Percentiles rank a stretch among this genome's conserved stretches.
phyloP scores from a whole-genome alignment of 169 alveolate species.

The Babesia bigemina region DNA sequence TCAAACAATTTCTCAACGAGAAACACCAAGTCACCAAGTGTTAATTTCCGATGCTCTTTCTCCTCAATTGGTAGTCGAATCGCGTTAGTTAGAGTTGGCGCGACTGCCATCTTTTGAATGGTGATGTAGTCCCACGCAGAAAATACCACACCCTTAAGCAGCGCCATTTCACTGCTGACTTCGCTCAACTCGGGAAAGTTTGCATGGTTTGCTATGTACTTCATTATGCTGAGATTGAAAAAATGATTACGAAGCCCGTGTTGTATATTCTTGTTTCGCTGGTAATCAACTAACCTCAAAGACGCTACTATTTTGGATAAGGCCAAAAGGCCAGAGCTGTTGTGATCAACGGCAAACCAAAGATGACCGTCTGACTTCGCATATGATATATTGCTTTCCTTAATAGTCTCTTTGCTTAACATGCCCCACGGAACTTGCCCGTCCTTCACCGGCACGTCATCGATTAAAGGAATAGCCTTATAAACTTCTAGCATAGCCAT shows the following conservation, averaged over 20 bases:
- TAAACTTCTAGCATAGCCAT: slow-evolving; percentile 51
- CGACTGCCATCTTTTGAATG: neutral
- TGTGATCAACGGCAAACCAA: neutral
- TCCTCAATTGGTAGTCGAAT: neutral
- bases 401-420: neutral
- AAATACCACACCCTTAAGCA: slow-evolving; percentile 23
- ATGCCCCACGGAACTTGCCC: neutral
- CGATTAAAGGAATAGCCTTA: slow-evolving; percentile 12
- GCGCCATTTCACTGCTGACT: slow-evolving; percentile 27
- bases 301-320: slow-evolving; percentile 16
- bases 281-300: slow-evolving; percentile 25
- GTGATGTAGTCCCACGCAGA: slow-evolving; percentile 63
- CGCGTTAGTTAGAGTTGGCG: neutral
- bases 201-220: slow-evolving; percentile 20
- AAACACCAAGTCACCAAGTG: slow-evolving; percentile 41
- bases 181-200: slow-evolving; percentile 25
- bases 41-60: neutral
- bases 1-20: slow-evolving; percentile 29
- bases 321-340: slow-evolving; percentile 7
- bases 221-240: slow-evolving; percentile 49
- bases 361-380: neutral
- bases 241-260: slow-evolving; percentile 13
- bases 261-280: neutral
- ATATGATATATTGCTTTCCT: too few relatives aligned
- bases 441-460: neutral